Evolutionary conservation across 306 rosid species (phyloP), one percentile per base, ranked within the genome.

Genomic region (Dalbergia oliveri): DNA sequence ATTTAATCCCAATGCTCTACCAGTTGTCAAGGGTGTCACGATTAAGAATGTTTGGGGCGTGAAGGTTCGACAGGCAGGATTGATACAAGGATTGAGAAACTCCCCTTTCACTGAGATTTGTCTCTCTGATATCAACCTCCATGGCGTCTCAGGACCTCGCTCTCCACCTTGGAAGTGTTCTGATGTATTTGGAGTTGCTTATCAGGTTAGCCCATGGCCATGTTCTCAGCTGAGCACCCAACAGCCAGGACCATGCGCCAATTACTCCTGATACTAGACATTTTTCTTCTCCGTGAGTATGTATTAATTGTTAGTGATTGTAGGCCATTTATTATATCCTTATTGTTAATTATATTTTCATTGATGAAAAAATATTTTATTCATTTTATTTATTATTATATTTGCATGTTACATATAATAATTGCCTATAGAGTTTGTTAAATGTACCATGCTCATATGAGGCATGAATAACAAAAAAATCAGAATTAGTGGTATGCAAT

Each of bases 51-150:
- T 93, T 4, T 85, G 97, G 97, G 96, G 98, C 6, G 84, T 76
- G 41, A 91, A 88, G 69, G 90, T 93, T 78, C 88, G 65, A 73
- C 97, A 93, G 50, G 96, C 99, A 8, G 98, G 99, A 50, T 69
- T 91, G 47, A 87, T 91, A 34, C 79, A 75, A n/a, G 99, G 99
- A 72, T 57, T 93, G 60, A 88, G 7, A 71, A 60, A 76, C 66
- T 84, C 97, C 18, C 97, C 95, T 4, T 93, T 94, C 50, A 90
- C 93, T 12, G 94, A 91, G 37, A 86, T 94, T 81, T 94, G 97
- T 68, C 88, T 94, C 12, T 88, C 85, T 43, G 91, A 94, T 73
- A 89, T 94, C 76, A 81, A 88, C 78, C 94, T 94, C 66, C 85
- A 10, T 0, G 88, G 97, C 16, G 41, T 9, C 12, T 54, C 58